phyloP scores from a whole-genome alignment of 2,329 filamentous ascomycete genomes.

The Colletotrichum sp. region DNA sequence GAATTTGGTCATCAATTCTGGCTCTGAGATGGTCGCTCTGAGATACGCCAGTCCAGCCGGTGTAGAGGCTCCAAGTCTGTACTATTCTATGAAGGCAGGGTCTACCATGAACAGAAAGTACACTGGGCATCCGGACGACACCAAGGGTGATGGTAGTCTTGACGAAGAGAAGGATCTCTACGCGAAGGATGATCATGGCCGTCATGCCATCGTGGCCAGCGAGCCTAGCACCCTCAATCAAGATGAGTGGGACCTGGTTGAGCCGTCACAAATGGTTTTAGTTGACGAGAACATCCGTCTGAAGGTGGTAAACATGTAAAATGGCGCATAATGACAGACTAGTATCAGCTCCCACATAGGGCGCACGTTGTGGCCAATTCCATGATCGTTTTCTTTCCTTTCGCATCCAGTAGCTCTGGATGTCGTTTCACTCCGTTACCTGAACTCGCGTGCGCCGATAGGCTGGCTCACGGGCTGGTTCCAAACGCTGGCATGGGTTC shows the following conservation, averaged over 20 bases:
- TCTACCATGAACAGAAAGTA: slow-evolving; percentile 10
- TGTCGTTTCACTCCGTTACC: background rate
- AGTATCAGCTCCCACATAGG: background rate
- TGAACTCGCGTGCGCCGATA: background rate
- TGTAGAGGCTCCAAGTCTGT: slow-evolving; percentile 1
- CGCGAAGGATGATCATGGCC: background rate
- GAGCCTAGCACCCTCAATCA: slow-evolving; percentile 7
- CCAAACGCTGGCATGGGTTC: background rate
- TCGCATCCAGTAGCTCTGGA: background rate
- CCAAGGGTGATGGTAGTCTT: too few species aligned
- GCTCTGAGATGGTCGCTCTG: slow-evolving; percentile 6
- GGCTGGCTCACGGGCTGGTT: background rate
- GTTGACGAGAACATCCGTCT: background rate
- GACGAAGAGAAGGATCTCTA: background rate
- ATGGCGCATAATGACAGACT: background rate
- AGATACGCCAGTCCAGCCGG: background rate
- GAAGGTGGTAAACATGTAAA: background rate
- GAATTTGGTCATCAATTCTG: background rate
- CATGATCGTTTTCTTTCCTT: accelerated
- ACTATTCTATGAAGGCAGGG: slow-evolving; percentile 4
- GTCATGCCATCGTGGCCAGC: slow-evolving; percentile 6
- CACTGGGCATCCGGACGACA: background rate
- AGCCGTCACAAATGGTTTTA: slow-evolving; percentile 8
- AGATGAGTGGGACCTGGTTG: slow-evolving; percentile 2
- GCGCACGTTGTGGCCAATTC: background rate